Evolutionary conservation across 2,329 filamentous ascomycete species (phyloP), one percentile per base, ranked within the genome.

Genomic region (Chaetomium globosum): DNA sequence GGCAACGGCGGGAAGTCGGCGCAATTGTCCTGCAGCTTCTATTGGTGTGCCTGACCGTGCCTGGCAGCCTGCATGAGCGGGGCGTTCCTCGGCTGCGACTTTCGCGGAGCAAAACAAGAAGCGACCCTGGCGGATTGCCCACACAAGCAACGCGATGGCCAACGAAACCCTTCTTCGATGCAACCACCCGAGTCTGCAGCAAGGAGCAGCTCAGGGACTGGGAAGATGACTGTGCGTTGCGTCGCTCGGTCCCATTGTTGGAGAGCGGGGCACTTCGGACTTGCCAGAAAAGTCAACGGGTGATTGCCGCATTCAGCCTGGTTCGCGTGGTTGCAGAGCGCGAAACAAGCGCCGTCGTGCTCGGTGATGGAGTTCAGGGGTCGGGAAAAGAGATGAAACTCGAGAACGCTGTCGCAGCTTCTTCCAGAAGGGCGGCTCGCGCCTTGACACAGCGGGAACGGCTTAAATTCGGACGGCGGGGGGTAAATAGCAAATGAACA

Each of bases 371-470:
- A 52, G 23, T 43, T 51, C 59, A 67, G 67, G 68, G 64, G 43
- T 53, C 55, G 61, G 61, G 53, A 48, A 65, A 67, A 62, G 65
- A 74, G 52, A 64, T 71, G 71, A 72, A 72, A 72, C 71, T 65
- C 52, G 68, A 57, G 52, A 26, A 54, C 43, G 31, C 23, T 63
- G 71, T 73, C 68, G 67, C 73, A 69, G 66, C 65, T 72, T 70
- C 65, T 74, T 74, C 70, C 68, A 73, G 73, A 73, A 73, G 48
- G 67, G 13, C 68, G 68, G 46, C 55, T 56, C 48, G 51, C 26
- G 49, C 52, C 51, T 55, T 55, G 43, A 59, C 26, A 46, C 36
- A 26, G 26, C 26, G 36, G 49, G 43, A 39, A 49, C 56, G 28
- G 60, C 39, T 63, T 19, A 52, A 66, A 33, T 63, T 56, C 61